phyloP scores from a whole-genome alignment of 176 grass and related monocot genomes.

The Oryza meyeriana region DNA sequence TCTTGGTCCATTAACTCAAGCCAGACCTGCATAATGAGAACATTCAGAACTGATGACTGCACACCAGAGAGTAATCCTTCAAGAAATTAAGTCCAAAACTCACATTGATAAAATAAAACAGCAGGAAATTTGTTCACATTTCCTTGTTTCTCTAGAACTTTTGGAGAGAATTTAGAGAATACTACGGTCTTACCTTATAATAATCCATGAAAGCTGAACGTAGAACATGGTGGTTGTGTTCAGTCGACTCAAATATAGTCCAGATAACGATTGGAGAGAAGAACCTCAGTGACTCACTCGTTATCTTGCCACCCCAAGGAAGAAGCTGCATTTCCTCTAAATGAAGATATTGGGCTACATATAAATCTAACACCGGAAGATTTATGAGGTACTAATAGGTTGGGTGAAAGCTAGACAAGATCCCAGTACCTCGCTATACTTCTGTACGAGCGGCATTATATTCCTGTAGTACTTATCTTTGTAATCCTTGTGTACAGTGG shows the following conservation, averaged over 20 bases:
- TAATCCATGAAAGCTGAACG: constrained; percentile 85
- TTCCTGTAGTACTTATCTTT: constrained; percentile 80
- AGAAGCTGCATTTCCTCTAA: constrained; percentile 88
- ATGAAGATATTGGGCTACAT: constrained; percentile 49
- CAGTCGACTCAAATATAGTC: constrained; percentile 67
- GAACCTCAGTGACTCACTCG: constrained; percentile 81
- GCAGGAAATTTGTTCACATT: not conserved
- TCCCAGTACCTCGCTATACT: constrained; percentile 68
- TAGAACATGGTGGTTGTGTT: constrained; percentile 43
- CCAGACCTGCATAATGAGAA: constrained; percentile 59
- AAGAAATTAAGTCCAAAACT: not conserved
- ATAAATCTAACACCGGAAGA: constrained; percentile 42
- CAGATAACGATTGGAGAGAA: constrained; percentile 93
- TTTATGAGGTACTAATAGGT: not conserved
- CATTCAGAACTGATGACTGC: not conserved
- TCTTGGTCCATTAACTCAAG: constrained; percentile 64
- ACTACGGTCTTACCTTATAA: constrained; percentile 44
- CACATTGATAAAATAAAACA: not conserved
- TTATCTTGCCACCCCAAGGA: constrained; percentile 96
- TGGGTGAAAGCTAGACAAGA: not conserved
- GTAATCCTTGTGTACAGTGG: constrained; percentile 53
- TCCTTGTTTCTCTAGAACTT: not conserved
- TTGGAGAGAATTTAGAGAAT: not conserved
- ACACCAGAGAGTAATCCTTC: not conserved
- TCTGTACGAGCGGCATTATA: constrained; percentile 62